These are phyloP conservation scores for Pseudozyma tsukubaensis DNA, from an alignment of 1,284 basidiomycete species.

Conservation along the genomic window DNA sequence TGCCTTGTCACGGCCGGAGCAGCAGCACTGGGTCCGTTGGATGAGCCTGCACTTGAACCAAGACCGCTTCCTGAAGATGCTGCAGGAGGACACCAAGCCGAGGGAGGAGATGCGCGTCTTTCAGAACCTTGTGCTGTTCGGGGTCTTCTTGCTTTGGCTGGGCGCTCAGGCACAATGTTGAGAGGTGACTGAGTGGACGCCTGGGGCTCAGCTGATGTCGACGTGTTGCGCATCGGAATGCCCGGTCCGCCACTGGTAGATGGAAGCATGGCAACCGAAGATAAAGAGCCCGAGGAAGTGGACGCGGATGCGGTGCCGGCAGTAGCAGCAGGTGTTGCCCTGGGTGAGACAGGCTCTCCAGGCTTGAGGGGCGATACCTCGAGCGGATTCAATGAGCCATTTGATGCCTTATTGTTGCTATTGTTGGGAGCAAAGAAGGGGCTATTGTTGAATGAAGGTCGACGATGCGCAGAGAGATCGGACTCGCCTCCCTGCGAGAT, in stretches of 20 bases:
- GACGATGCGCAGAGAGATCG: constrained; percentile 22
- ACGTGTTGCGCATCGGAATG: constrained; percentile 7
- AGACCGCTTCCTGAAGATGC: constrained; percentile 6
- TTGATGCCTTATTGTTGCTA: constrained; percentile 7
- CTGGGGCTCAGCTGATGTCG: neutral
- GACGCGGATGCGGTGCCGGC: constrained; percentile 7
- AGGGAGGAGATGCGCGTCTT: constrained; percentile 30
- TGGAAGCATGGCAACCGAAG: constrained; percentile 16
- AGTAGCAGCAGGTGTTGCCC: constrained; percentile 25
- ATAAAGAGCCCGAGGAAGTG: constrained; percentile 12
- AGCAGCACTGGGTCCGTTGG: neutral
- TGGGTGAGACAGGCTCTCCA: constrained; percentile 39
- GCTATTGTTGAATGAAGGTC: constrained; percentile 40
- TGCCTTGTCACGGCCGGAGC: constrained; percentile 9
- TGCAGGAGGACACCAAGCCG: constrained; percentile 31
- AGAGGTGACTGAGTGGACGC: constrained; percentile 2
- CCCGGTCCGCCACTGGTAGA: constrained; percentile 19
- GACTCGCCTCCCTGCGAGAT: constrained; percentile 37
- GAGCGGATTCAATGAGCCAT: constrained; percentile 21
- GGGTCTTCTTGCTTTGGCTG: constrained; percentile 36
- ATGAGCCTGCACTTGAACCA: neutral
- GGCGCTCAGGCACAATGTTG: constrained; percentile 16
- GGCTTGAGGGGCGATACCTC: constrained; percentile 8
- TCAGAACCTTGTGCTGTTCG: constrained; percentile 58
- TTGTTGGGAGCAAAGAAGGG: constrained; percentile 26